Base-by-base conservation (phyloP, 768 basidiomycete species). In the Auriscalpium microsporum region DNA sequence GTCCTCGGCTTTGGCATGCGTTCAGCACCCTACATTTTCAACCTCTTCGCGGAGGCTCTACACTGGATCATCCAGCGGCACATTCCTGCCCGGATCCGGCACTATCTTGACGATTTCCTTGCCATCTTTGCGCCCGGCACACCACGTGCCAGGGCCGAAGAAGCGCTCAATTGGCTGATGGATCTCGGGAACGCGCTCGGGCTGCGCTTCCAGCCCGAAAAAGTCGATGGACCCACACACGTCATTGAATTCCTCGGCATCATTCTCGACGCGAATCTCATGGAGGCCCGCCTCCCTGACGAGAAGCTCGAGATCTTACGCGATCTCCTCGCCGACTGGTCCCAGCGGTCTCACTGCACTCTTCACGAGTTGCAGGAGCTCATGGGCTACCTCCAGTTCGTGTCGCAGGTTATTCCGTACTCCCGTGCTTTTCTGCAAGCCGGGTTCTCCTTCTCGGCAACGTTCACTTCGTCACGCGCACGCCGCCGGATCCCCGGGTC, bases 11-110 rank as follows among this genome's bases (percentile, higher is more conserved):
- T 75, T 58, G 71, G 72, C 0, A 54, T 67, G 2, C 56, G 63
- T 4, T 65, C 68, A 2, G 68, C 71, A 8, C 70, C 71, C 3
- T 72, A 73, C 59, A 73, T 75, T 16, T 74, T 72, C 62, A 72
- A 73, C 53, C 64, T 73, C 1, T 73, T 73, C 52, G 65, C 72
- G 0, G 69, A 75, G 54, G 73, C 65, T 10, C 63, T 73, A 10
- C 73, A 74, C 54, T 75, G 72, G 72, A 73, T 74, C 51, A 67
- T 73, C 16, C 56, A 63, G 14, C 62, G 64, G 10, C 67, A 74
- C 52, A 65, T 73, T 47, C 71, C 68, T 0, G 63, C 67, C 0
- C 9, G 8, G 8, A 53, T 73, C 1, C 62, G 62, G 8, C 72
- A 73, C 45, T 73, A 71, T 49, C 63, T 74, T 1, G 68, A 75